Conservation (phyloP, 2,329 filamentous ascomycete genomes). For the Claviceps paspali region DNA sequence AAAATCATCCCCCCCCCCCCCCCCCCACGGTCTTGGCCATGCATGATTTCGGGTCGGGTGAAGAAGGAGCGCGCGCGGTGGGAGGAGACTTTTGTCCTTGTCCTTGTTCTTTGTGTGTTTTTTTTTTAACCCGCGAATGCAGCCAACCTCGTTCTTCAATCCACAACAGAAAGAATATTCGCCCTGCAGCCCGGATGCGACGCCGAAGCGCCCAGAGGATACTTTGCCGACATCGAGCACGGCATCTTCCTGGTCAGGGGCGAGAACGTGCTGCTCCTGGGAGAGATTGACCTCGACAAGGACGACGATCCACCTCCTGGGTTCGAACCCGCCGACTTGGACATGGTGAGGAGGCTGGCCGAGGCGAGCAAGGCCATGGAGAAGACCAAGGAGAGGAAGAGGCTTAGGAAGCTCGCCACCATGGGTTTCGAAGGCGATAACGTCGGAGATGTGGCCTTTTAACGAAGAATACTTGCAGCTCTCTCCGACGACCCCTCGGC, state of each 20-base stretch:
- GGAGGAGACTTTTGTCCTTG: too few relatives aligned
- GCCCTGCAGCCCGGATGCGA: conserved; percentile 31
- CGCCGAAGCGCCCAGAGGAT: conserved; percentile 20
- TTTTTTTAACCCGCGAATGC: conserved; percentile 2
- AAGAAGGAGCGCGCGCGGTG: too few relatives aligned
- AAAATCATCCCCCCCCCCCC: neutral
- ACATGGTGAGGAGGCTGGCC: conserved; percentile 56
- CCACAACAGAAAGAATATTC: conserved; percentile 81
- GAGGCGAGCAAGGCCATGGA: conserved; percentile 55
- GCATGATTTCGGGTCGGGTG: neutral
- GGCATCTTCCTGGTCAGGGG: conserved; percentile 87
- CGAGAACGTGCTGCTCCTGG: conserved; percentile 90
- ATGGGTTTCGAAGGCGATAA: conserved; percentile 84
- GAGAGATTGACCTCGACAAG: conserved; percentile 92
- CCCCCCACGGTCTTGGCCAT: neutral
- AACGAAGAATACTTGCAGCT: neutral
- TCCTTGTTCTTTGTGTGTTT: neutral
- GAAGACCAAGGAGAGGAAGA: conserved; percentile 58
- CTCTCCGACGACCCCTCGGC: too few relatives aligned
- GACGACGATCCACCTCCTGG: conserved; percentile 76
- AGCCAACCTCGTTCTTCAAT: conserved; percentile 93
- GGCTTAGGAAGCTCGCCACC: conserved; percentile 53
- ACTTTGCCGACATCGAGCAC: conserved; percentile 73
- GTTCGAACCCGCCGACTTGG: conserved; percentile 49
- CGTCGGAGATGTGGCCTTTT: conserved; percentile 57